phyloP scores from a whole-genome alignment of 108 stramenopile species.

The Pseudonitzschia pungens region DNA sequence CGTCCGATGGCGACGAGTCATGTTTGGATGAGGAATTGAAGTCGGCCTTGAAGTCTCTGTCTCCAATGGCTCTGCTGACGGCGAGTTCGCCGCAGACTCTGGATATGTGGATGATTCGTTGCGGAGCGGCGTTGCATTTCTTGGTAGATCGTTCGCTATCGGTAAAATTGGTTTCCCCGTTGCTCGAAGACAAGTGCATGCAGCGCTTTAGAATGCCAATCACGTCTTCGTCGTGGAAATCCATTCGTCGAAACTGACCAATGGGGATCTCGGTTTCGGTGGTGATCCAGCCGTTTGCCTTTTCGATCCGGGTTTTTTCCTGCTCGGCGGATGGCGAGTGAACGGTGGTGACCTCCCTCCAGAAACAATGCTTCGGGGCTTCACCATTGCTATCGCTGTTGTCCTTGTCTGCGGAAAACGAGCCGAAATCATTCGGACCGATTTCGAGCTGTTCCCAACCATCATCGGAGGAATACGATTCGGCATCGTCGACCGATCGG shows the following conservation, averaged over 20 bases:
- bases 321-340: slow-evolving; percentile 65
- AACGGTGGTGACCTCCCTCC: slow-evolving; percentile 67
- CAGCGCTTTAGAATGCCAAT: slow-evolving; percentile 71
- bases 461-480: slow-evolving; percentile 12
- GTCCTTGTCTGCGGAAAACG: slow-evolving; percentile 18
- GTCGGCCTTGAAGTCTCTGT: slow-evolving; percentile 78
- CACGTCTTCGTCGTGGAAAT: slow-evolving; percentile 70
- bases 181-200: slow-evolving; percentile 21
- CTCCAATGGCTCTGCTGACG: slow-evolving; percentile 82
- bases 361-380: slow-evolving; percentile 35
- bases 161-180: slow-evolving; percentile 17
- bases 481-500: slow-evolving; percentile 38
- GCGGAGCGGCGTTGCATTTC: slow-evolving; percentile 66
- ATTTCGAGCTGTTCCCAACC: slow-evolving; percentile 43
- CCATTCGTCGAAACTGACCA: slow-evolving; percentile 71
- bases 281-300: slow-evolving; percentile 82
- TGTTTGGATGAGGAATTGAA: slow-evolving; percentile 41
- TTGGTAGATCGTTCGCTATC: slow-evolving; percentile 43
- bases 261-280: slow-evolving; percentile 70
- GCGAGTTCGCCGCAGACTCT: slow-evolving; percentile 84
- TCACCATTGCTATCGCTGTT: slow-evolving; percentile 19
- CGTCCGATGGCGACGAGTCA: not conserved
- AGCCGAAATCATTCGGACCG: slow-evolving; percentile 11
- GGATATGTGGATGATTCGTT: slow-evolving; percentile 66
- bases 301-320: slow-evolving; percentile 64